Conservation (phyloP, 2,329 filamentous ascomycete genomes). For the Ophiostoma triangulosporum region DNA sequence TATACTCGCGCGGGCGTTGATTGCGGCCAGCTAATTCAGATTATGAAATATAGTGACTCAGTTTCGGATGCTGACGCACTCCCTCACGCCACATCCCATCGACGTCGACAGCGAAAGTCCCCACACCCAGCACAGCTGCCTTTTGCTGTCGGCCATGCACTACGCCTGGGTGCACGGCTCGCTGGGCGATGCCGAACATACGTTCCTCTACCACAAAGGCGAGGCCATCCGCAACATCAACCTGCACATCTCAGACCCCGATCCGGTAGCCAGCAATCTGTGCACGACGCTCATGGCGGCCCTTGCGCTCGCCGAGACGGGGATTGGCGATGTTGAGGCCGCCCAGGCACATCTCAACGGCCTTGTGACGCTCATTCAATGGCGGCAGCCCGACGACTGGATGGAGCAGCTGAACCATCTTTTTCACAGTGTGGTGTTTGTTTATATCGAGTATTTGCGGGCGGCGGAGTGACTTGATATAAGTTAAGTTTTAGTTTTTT, state of each 20-base stretch:
- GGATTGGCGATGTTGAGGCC: slow-evolving; percentile 1
- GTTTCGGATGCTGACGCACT: not conserved
- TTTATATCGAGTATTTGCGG: not conserved
- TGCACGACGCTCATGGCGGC: slow-evolving; percentile 1
- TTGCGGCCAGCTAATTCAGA: no score
- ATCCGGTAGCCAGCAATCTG: not conserved
- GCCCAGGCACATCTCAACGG: slow-evolving; percentile 5
- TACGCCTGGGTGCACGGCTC: slow-evolving; percentile 5
- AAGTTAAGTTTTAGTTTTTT: no score
- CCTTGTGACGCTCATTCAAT: not conserved
- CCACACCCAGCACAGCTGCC: not conserved
- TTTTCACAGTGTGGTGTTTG: not conserved
- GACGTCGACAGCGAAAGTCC: not conserved
- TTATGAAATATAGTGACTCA: slow-evolving; percentile 1
- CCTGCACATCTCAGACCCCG: not conserved
- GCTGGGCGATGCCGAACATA: not conserved
- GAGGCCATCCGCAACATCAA: slow-evolving; percentile 4
- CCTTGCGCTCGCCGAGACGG: slow-evolving; percentile 1
- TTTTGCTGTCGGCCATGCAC: slow-evolving; percentile 2
- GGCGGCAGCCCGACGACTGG: not conserved
- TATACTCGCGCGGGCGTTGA: not conserved
- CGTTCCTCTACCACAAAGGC: slow-evolving; percentile 1
- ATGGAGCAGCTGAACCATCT: not conserved
- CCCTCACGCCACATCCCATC: not conserved
- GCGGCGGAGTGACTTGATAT: no score